Evolutionary conservation across 139 green algal species (phyloP), one percentile per base, ranked within the genome.

Genomic region (Diplosphaera chodatii): DNA sequence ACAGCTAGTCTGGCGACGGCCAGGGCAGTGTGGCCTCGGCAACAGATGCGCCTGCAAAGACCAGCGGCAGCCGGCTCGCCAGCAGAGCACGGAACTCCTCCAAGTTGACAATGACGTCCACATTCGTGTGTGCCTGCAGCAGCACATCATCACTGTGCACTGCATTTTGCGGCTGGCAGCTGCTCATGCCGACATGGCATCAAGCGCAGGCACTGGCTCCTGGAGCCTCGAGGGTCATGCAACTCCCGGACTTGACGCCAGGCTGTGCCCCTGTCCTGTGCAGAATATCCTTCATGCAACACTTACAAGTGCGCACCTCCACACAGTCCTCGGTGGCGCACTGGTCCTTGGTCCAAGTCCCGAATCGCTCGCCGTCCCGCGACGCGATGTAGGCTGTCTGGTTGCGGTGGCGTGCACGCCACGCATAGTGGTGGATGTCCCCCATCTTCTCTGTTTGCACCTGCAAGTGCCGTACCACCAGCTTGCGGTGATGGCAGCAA

Each of bases 361-460:
- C 87, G 84, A 86, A 85, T 48, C 73, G 40, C 55, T 80, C 65
- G 23, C 72, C 68, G 64, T 94, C 90, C 0, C 83, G 68, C 27
- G 81, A 67, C 65, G 86, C 70, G 32, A 94, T 80, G 80, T 95
- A 95, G 0, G 83, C 67, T 1, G 86, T 92, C 72, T 96, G 78
- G 74, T 96, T 91, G 75, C 77, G 67, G 66, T 76, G 75, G 22
- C 81, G 75, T 2, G 88, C 87, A 6, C 91, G 74, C 88, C 87
- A 94, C 0, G 88, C 89, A 55, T 83, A 96, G 78, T 96, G 91
- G 55, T 96, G 90, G 22, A 96, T 88, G 84, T 96, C 91, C 0
- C 87, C 88, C 86, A 96, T 88, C 66, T 78, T 81, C 55, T 83
- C 71, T 0, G 86, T 94, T 65, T 96, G 89, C 37, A 48, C 37